These are phyloP conservation scores for Hemileccinum rubropunctum DNA, from an alignment of 768 basidiomycete species.

Conservation along the genomic window DNA sequence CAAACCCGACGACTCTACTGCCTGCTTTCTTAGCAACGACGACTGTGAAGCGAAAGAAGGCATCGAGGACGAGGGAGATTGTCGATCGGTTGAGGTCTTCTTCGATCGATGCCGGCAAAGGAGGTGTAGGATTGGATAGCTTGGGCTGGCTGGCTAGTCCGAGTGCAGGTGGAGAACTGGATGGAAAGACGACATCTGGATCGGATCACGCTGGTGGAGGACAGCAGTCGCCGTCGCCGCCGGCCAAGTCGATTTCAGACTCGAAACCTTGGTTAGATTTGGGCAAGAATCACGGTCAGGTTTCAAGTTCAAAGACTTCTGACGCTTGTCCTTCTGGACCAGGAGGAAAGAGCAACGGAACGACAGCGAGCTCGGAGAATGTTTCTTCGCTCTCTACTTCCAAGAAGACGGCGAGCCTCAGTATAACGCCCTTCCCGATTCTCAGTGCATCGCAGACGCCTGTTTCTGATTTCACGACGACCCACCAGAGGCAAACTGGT, in stretches of 20 bases:
- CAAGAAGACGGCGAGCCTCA: not conserved
- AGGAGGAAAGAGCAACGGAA: not conserved
- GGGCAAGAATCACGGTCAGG: not conserved
- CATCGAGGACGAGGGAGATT: constrained; percentile 30
- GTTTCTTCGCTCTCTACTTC: not conserved
- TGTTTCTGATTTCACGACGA: not conserved
- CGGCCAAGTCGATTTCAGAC: constrained; percentile 2
- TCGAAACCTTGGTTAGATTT: constrained; percentile 1
- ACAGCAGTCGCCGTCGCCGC: not conserved
- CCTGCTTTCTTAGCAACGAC: constrained; percentile 25
- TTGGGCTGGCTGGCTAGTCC: constrained; percentile 18
- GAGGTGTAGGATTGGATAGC: constrained; percentile 2
- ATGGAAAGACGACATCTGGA: not conserved
- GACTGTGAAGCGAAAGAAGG: constrained; percentile 22
- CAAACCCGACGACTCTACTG: constrained; percentile 16
- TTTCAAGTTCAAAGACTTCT: not conserved
- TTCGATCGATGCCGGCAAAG: constrained; percentile 23
- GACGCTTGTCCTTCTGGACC: not conserved
- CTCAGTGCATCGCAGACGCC: constrained; percentile 10
- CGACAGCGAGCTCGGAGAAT: not conserved
- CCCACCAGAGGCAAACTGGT: not conserved
- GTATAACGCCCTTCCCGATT: constrained; percentile 21
- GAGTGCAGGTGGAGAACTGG: constrained; percentile 2
- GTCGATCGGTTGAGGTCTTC: constrained; percentile 27
- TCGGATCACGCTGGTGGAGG: constrained; percentile 3